Conservation (phyloP, 78 protist genomes). For the Speleostelium caveatum region DNA sequence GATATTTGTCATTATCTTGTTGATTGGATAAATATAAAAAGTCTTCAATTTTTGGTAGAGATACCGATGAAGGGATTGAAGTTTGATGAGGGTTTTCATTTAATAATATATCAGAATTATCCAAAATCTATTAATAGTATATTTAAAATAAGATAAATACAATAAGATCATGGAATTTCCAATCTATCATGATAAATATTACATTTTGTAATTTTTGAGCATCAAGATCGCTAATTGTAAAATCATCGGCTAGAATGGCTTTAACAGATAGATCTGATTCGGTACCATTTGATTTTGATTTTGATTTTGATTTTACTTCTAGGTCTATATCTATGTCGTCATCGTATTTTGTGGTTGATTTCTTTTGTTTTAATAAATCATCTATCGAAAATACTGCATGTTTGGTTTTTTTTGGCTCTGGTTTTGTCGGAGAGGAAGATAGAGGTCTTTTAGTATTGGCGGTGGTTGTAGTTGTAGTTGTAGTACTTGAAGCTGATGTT, state of each 20-base stretch:
- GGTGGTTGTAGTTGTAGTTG: neutral
- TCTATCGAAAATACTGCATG: neutral
- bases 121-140: neutral
- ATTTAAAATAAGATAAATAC: no score
- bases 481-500: neutral
- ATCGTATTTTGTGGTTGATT: neutral
- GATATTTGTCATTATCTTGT: neutral
- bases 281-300: neutral
- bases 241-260: neutral
- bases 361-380: neutral
- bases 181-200: no score
- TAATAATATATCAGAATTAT: neutral
- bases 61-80: neutral
- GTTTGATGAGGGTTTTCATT: neutral
- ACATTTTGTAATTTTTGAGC: neutral
- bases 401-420: neutral
- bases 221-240: neutral
- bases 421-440: neutral
- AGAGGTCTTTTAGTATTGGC: neutral
- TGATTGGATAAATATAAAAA: no score
- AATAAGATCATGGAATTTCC: no score
- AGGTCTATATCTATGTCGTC: neutral
- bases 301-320: neutral
- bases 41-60: neutral
- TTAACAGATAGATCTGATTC: no score